Percentiles rank a stretch among this genome's conserved stretches.
Evolutionary conservation across 305 asterid species (phyloP).

Genomic region (Solanum hybrid): DNA sequence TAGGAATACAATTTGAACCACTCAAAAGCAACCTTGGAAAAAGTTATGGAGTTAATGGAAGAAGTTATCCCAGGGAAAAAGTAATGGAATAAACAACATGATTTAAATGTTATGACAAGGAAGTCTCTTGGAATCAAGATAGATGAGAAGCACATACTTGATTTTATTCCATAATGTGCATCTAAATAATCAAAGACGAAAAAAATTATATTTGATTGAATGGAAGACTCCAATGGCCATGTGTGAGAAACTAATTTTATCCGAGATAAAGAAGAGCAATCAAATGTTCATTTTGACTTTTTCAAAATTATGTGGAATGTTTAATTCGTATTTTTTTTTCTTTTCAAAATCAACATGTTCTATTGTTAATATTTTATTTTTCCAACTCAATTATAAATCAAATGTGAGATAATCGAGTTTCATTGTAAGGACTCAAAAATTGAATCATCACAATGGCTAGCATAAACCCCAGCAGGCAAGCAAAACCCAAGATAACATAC

Average conservation of each 20-base stretch:
- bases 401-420: no score
- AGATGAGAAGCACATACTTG: neutral
- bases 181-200: neutral
- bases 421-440: neutral
- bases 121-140: neutral
- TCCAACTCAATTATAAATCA: no score
- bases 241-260: neutral
- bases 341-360: no score
- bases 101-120: no score
- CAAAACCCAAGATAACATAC: neutral
- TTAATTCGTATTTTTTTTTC: no score
- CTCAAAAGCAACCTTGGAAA: neutral
- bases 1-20: neutral
- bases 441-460: no score
- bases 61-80: neutral
- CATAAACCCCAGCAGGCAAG: neutral
- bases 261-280: neutral
- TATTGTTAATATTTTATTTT: no score
- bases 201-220: no score
- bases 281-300: neutral
- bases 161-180: neutral
- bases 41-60: neutral
- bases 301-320: no score
- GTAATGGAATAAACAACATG: neutral
- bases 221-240: neutral